Evolutionary conservation across 352 stramenopile genomes (phyloP).

Genomic region (Stramenopiles sp.): DNA sequence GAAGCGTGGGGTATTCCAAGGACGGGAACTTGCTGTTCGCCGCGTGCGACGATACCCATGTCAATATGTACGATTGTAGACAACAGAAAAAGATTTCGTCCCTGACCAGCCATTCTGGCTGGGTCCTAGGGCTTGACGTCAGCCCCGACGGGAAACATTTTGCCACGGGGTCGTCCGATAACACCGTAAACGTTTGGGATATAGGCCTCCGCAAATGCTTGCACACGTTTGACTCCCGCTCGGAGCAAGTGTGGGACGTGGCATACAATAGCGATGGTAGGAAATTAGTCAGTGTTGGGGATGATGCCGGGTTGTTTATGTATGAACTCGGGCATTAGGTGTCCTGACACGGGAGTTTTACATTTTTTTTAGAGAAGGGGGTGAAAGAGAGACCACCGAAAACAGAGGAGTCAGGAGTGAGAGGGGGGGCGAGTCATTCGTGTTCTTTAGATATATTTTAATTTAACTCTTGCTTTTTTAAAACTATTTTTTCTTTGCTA

Average conservation of each 20-base stretch:
- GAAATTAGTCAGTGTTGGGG: conserved; percentile 56
- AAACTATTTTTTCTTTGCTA: no score
- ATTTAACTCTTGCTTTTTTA: no score
- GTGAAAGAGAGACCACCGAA: no score
- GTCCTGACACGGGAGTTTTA: no score
- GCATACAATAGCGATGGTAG: conserved; percentile 58
- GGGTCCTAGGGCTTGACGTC: background rate
- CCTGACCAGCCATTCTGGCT: background rate
- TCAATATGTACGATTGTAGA: conserved; percentile 58
- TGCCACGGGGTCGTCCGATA: conserved; percentile 35
- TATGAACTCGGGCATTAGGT: no score
- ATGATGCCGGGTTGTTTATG: conserved; percentile 60
- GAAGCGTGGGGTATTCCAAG: conserved; percentile 49
- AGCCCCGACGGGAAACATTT: conserved; percentile 45
- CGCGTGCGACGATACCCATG: conserved; percentile 65
- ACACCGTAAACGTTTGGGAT: conserved; percentile 74
- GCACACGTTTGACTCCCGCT: conserved; percentile 65
- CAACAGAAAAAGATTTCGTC: background rate
- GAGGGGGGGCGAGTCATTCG: no score
- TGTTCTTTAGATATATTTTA: no score
- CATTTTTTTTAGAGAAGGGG: no score
- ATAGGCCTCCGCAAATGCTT: conserved; percentile 56
- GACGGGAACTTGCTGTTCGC: conserved; percentile 57
- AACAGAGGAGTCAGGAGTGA: no score
- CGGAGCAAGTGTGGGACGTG: conserved; percentile 67